Evolutionary conservation across 257 asterid genomes (phyloP), one percentile per base, ranked within the genome.

Genomic region (Solanum chaucha): DNA sequence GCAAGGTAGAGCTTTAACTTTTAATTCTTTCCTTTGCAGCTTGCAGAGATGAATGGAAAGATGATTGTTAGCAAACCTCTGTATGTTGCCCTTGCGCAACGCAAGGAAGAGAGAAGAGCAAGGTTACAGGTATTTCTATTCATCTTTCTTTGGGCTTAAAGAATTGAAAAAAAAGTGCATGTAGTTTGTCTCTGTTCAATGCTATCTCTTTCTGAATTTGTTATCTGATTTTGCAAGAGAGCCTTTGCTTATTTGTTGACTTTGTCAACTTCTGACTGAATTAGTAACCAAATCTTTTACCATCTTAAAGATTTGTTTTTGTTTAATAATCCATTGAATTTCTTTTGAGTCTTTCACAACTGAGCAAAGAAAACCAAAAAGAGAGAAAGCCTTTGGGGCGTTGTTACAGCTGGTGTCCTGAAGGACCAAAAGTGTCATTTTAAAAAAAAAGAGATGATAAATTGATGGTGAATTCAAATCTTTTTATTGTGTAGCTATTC

Each of bases 71-170:
- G 91, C 93, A 96, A 96, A 86, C 99, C 99, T 73, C 96, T 96
- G 20, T 96, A 95, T 87, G 99, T 96, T 89, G 98, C 99, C 55
- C 93, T 92, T 92, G 99, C 99, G 80, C 98, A 96, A 86, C 92
- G 98, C 90, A 96, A 96, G 87, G 99, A 96, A 89, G 99, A 95
- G 88, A 94, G 99, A 89, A 91, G 96, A 90, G 98, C 98, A 55
- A 93, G 94, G 81, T 89, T 96, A 87, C 97, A 96, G 98, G 99
- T 96, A 94, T 51, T 84, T 10, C 41, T 46, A 3, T 55, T 55
- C 83, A 7, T 70, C 34, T 19, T 86, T 61, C 28, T 72, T 81
- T 10, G 46, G 55, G 22, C 58, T 20, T 32, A 28, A 30, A 82
- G 28, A 73, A 15, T 34, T 75, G 58, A 24, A 10, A 24, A 35